A percentile compares a stretch with the other conserved stretches of the same genome.
Conservation (phyloP, 257 asterid species). For the Solanum appendiculatum region DNA sequence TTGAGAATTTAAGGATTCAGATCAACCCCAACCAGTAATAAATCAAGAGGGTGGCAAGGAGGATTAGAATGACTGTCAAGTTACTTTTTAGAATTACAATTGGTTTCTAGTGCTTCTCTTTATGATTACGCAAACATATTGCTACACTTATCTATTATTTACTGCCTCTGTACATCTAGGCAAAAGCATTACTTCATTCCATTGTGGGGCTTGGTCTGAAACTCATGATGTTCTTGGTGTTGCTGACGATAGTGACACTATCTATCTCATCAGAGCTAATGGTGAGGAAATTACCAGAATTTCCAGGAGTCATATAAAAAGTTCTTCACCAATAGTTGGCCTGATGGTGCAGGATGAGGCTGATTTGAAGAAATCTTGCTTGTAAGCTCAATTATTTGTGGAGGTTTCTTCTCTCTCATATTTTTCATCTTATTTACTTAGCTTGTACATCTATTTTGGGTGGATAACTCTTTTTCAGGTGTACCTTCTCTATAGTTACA, state of each 20-base stretch:
- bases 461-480: conserved; percentile 42
- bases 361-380: conserved; percentile 46
- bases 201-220: conserved; percentile 90
- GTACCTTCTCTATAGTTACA: conserved; percentile 63
- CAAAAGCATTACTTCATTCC: conserved; percentile 33
- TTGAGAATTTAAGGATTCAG: background rate
- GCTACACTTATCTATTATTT: background rate
- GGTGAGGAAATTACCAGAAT: conserved; percentile 91
- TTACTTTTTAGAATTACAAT: background rate
- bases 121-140: background rate
- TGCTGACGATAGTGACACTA: conserved; percentile 59
- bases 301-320: conserved; percentile 51
- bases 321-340: conserved; percentile 60
- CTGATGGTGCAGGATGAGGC: conserved; percentile 55
- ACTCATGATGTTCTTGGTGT: conserved; percentile 87
- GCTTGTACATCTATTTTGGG: conserved; percentile 12
- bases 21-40: background rate
- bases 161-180: conserved; percentile 31
- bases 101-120: background rate
- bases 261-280: conserved; percentile 68
- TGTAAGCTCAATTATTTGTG: conserved; percentile 38
- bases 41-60: background rate
- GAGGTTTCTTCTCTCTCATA: conserved; percentile 7
- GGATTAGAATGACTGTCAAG: background rate
- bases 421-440: conserved; percentile 10